phyloP scores from a whole-genome alignment of 257 asterid species.

The Lycium barbarum region DNA sequence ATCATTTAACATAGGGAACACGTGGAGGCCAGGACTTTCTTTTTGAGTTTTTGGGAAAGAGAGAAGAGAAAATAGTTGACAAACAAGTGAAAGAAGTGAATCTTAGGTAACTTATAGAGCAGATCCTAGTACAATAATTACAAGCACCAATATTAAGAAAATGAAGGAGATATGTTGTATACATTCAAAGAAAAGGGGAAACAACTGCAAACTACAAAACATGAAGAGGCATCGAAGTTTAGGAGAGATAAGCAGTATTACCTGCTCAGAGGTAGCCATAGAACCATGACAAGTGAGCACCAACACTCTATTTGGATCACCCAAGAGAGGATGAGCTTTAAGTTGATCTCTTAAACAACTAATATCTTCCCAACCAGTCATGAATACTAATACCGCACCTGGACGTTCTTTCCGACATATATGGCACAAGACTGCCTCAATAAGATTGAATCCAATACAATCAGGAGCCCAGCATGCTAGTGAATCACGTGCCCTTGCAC shows the following conservation, averaged over 20 bases:
- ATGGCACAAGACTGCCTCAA: slow-evolving; percentile 93
- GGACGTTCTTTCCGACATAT: slow-evolving; percentile 96
- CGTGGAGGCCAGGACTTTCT: neutral
- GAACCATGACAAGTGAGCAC: slow-evolving; percentile 95
- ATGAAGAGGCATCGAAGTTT: slow-evolving; percentile 8
- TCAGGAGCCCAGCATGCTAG: slow-evolving; percentile 91
- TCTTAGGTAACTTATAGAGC: neutral
- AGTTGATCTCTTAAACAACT: slow-evolving; percentile 94
- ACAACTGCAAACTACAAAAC: slow-evolving; percentile 15
- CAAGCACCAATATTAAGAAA: neutral
- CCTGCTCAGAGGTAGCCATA: slow-evolving; percentile 99
- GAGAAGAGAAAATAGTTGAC: neutral
- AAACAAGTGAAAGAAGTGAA: neutral
- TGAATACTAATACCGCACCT: slow-evolving; percentile 91
- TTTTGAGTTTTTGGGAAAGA: neutral
- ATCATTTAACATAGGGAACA: neutral
- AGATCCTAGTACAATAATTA: neutral
- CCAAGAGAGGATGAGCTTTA: slow-evolving; percentile 97
- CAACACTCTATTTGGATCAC: slow-evolving; percentile 96
- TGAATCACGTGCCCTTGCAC: slow-evolving; percentile 88
- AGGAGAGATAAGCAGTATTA: slow-evolving; percentile 33
- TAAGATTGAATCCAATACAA: slow-evolving; percentile 90
- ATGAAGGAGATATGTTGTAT: neutral
- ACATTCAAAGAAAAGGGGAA: slow-evolving; percentile 21
- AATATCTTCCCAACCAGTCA: slow-evolving; percentile 99